These are phyloP conservation scores for Acidomyces sp. DNA, from an alignment of 495 filamentous ascomycete genomes.

Conservation along the genomic window DNA sequence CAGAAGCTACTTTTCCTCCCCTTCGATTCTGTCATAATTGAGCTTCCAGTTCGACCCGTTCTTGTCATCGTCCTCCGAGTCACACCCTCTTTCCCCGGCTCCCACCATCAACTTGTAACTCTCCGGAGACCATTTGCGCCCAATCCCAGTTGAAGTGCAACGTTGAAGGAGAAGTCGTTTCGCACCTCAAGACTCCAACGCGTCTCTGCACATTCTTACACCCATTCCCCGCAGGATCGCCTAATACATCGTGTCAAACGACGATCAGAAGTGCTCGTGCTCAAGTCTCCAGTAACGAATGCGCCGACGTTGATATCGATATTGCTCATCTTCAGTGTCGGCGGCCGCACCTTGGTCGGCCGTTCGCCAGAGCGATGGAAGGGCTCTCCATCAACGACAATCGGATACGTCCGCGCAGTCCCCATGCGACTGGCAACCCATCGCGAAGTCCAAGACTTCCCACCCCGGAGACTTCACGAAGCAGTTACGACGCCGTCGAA, in stretches of 20 bases:
- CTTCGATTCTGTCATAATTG: background rate
- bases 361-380: background rate
- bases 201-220: too few relatives aligned
- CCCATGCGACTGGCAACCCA: background rate
- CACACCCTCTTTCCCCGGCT: too few relatives aligned
- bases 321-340: too few relatives aligned
- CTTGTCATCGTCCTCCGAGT: background rate
- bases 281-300: too few relatives aligned
- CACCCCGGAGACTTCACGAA: slow-evolving; percentile 4
- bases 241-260: too few relatives aligned
- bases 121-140: background rate
- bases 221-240: too few relatives aligned
- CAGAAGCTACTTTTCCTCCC: background rate
- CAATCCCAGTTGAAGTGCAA: background rate
- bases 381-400: background rate
- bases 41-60: background rate
- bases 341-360: background rate
- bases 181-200: too few relatives aligned
- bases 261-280: too few relatives aligned
- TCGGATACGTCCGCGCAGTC: background rate
- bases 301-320: background rate
- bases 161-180: too few relatives aligned
- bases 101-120: background rate
- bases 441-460: background rate
- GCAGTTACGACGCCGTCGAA: slow-evolving; percentile 1